These are phyloP conservation scores for Plectosphaerella cucumerina DNA, from an alignment of 2,329 filamentous ascomycete genomes.

Conservation along the genomic window DNA sequence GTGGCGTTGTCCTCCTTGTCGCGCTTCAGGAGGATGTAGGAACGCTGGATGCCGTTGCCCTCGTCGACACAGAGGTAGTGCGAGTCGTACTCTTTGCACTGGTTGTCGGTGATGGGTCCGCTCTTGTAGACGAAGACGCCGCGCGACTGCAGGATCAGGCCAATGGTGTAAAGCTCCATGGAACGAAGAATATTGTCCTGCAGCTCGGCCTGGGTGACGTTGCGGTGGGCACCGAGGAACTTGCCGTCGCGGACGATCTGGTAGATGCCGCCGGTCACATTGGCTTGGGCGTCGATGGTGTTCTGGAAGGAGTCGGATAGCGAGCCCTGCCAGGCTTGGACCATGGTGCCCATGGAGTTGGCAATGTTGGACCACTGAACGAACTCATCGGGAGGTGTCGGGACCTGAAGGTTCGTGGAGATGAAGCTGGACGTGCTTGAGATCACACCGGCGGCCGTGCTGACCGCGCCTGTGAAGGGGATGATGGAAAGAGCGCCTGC, in stretches of 20 bases:
- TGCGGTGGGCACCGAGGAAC: constrained; percentile 10
- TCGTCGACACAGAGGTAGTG: constrained; percentile 5
- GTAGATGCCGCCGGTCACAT: constrained; percentile 4
- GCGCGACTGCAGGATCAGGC: constrained; percentile 8
- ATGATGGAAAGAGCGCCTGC: constrained; percentile 4
- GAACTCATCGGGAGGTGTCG: constrained; percentile 2
- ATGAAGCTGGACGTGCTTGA: constrained; percentile 2
- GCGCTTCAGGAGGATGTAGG: constrained; percentile 5
- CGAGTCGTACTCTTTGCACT: constrained; percentile 2
- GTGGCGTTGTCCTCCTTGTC: constrained; percentile 1
- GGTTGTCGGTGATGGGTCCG: neutral
- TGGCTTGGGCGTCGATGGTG: constrained; percentile 8
- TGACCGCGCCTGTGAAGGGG: constrained; percentile 6
- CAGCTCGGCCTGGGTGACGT: constrained; percentile 11
- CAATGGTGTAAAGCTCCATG: constrained; percentile 5
- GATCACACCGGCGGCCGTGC: neutral
- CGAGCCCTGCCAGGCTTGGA: constrained; percentile 6
- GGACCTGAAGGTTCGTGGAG: constrained; percentile 1
- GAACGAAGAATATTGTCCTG: constrained; percentile 4
- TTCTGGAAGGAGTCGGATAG: constrained; percentile 4
- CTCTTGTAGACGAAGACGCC: constrained; percentile 6
- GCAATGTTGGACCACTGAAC: constrained; percentile 4
- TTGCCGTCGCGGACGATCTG: constrained; percentile 4
- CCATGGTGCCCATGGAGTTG: constrained; percentile 2
- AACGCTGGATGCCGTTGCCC: neutral